Conservation (phyloP, 352 stramenopile genomes). For the Globisporangium paroecandrum region DNA sequence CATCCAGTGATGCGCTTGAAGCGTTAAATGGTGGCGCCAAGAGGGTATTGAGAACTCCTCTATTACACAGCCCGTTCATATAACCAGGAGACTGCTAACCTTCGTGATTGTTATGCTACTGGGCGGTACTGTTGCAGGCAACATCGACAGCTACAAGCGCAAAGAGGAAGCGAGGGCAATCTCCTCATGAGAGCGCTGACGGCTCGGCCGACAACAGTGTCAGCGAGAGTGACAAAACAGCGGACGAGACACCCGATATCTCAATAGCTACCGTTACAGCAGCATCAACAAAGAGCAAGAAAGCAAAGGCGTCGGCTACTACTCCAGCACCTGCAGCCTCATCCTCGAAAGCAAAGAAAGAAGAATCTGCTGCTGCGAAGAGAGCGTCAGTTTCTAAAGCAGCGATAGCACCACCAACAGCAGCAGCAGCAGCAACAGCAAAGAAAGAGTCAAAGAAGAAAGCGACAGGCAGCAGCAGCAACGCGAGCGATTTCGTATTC, state of each 20-base stretch:
- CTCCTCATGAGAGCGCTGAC: not conserved
- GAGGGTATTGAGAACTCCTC: conserved; percentile 5
- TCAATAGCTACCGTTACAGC: not conserved
- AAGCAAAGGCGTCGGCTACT: conserved; percentile 1
- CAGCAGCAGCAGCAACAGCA: conserved; percentile 17
- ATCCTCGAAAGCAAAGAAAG: conserved; percentile 9
- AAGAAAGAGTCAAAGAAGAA: conserved; percentile 7
- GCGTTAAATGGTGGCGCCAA: conserved; percentile 7
- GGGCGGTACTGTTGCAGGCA: not conserved
- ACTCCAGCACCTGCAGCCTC: not conserved
- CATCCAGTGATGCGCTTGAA: conserved; percentile 11
- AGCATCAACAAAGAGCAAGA: conserved; percentile 19
- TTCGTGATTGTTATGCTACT: not conserved
- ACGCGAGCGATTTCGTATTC: conserved; percentile 32
- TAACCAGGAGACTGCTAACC: not conserved
- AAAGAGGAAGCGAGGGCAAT: conserved; percentile 18
- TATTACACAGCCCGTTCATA: not conserved
- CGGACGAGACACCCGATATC: conserved; percentile 4
- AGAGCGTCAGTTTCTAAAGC: conserved; percentile 17
- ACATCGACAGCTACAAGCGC: not conserved
- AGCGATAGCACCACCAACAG: conserved; percentile 15
- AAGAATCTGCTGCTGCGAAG: conserved; percentile 1
- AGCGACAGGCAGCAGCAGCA: not conserved
- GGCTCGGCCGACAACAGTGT: not conserved
- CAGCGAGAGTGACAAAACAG: not conserved